These are phyloP conservation scores for Pseudogymnoascus sp. DNA, from an alignment of 2,329 filamentous ascomycete genomes.

Conservation along the genomic window DNA sequence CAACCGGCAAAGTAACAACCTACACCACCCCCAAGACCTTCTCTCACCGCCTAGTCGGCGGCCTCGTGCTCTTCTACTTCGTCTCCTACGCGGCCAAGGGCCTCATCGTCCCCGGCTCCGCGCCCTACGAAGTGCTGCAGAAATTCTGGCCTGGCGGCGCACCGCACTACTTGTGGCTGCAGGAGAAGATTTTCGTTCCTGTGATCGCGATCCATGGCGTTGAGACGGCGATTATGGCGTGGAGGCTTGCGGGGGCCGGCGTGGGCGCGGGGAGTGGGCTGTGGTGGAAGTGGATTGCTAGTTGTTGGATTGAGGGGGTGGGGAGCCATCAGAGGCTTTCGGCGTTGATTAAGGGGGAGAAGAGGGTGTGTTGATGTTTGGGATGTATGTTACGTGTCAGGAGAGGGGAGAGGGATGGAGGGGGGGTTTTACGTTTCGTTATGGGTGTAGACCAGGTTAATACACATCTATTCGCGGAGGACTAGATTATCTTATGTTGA, in stretches of 20 bases:
- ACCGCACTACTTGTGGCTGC: background rate
- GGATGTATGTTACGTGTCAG: background rate
- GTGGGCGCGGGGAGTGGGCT: background rate
- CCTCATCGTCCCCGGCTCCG: background rate
- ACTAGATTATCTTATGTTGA: background rate
- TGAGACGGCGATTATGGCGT: slow-evolving; percentile 7
- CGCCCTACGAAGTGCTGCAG: background rate
- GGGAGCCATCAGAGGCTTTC: slow-evolving; percentile 4
- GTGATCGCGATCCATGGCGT: background rate
- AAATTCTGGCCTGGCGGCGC: background rate
- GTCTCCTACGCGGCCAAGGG: background rate
- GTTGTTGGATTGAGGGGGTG: slow-evolving; percentile 5
- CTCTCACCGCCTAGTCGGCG: background rate
- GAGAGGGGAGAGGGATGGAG: background rate
- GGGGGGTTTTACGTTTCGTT: background rate
- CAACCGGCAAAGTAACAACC: background rate
- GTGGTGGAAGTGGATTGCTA: slow-evolving; percentile 7
- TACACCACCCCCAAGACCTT: background rate
- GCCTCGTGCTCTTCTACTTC: slow-evolving; percentile 4
- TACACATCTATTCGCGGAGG: background rate
- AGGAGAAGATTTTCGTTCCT: background rate
- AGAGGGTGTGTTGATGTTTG: background rate
- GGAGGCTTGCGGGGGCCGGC: background rate
- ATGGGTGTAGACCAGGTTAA: background rate
- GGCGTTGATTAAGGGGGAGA: background rate